Conservation (phyloP, 2,329 filamentous ascomycete genomes). For the Sporothrix mexicana region DNA sequence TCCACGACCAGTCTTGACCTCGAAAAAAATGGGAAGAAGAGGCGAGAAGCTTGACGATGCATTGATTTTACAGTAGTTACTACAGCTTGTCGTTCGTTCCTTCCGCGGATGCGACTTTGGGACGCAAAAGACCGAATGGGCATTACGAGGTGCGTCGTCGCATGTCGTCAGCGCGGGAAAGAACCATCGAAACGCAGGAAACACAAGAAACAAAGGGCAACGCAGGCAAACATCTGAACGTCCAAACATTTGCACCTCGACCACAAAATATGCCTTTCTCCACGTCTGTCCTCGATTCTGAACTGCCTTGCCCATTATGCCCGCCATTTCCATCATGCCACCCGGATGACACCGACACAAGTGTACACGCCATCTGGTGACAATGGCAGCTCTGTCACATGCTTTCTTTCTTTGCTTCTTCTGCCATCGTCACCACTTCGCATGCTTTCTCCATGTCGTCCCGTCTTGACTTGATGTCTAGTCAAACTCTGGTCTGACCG, state of each 20-base stretch:
- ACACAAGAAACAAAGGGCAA: neutral
- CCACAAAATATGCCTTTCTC: neutral
- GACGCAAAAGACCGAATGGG: neutral
- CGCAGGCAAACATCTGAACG: conserved; percentile 12
- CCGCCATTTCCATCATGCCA: neutral
- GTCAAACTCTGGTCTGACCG: conserved; percentile 24
- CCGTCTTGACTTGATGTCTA: neutral
- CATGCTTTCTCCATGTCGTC: neutral
- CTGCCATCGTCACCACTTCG: neutral
- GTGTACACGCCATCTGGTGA: neutral
- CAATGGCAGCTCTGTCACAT: neutral
- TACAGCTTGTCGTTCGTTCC: neutral
- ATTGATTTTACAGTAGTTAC: neutral
- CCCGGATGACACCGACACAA: neutral
- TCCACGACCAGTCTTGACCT: neutral
- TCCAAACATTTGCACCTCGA: neutral
- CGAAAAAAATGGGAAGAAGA: neutral
- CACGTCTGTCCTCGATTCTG: neutral
- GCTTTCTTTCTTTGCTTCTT: neutral
- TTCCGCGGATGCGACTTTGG: neutral
- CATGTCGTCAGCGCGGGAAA: conserved; percentile 21
- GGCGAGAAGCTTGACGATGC: neutral
- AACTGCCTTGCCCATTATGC: conserved; percentile 13
- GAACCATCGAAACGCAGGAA: conserved; percentile 21
- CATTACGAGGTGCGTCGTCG: conserved; percentile 3